Base-by-base conservation (phyloP, 441 rosid species). In the Populus hybrid region DNA sequence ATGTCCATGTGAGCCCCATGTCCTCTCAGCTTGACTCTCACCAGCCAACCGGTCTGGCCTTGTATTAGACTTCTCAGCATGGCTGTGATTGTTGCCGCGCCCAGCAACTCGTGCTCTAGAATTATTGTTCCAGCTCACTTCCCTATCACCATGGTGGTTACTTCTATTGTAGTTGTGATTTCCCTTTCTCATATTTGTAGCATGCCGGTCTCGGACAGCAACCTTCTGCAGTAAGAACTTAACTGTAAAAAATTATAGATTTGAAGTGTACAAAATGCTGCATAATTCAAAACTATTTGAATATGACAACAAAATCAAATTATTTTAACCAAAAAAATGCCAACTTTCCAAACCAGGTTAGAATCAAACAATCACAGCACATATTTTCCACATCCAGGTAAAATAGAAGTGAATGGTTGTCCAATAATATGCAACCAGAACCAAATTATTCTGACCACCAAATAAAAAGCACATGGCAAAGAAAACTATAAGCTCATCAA, bases 111-210 rank as follows among this genome's bases (percentile, higher is more conserved):
- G 88, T 28, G 90, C 69, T 88, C 89, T 96, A 71, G 93, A 71
- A 82, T 89, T 86, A 74, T 24, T 63, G 75, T 84, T 89, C 98
- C 98, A 91, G 77, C 78, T 94, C 76, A 94, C 94, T 82, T 93
- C 98, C 87, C 97, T 90, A 68, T 94, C 92, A 26, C 88, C 86
- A 74, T 89, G 90, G 78, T 91, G 90, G 75, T 91, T 95, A 79
- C 83, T 87, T 88, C 97, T 90, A 75, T 94, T 92, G 53, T 87
- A 86, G 79, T 84, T 86, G 82, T 92, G 88, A 74, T 87, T 97
- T 68, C 93, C 98, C 85, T 91, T 88, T 78, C 98, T 90, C 75
- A 78, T 80, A 78, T 83, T 90, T 61, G 97, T 70, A 18, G 92
- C 74, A 74, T 91, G 90, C 64, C 98, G 90, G 72, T 92, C 98